Evolutionary conservation across 495 filamentous ascomycete genomes (phyloP).

Genomic region (Paragyromitra xinjiangensis): DNA sequence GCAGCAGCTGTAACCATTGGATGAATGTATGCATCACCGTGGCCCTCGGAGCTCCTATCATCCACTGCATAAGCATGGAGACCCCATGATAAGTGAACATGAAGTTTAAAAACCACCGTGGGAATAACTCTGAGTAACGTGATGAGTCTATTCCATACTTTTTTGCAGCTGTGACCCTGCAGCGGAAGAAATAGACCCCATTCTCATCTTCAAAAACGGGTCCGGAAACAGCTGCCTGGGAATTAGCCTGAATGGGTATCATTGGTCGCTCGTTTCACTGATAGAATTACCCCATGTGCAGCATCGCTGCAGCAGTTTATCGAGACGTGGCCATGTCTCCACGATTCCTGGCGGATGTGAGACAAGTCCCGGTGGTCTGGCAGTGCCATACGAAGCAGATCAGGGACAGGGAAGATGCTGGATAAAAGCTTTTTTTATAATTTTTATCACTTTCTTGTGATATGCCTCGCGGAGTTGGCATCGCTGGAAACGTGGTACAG

Average conservation of each 20-base stretch:
- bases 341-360: constrained; percentile 36
- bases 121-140: constrained; percentile 32
- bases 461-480: constrained; percentile 32
- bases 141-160: constrained; percentile 30
- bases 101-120: constrained; percentile 37
- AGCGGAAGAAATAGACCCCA: constrained; percentile 16
- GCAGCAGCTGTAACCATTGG: constrained; percentile 26
- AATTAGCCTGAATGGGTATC: constrained; percentile 44
- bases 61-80: neutral
- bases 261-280: constrained; percentile 28
- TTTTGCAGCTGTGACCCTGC: constrained; percentile 22
- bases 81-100: constrained; percentile 20
- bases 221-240: constrained; percentile 36
- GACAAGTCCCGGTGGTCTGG: constrained; percentile 43
- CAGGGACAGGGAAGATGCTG: constrained; percentile 34
- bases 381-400: constrained; percentile 30
- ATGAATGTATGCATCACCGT: constrained; percentile 13
- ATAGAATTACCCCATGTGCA: constrained; percentile 25
- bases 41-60: constrained; percentile 7
- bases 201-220: constrained; percentile 32
- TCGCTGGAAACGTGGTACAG: constrained; percentile 36
- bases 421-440: constrained; percentile 8
- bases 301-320: constrained; percentile 30
- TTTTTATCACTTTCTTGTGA: constrained; percentile 5
- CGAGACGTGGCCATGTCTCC: constrained; percentile 49